Evolutionary conservation across 1,284 basidiomycete genomes (phyloP), one percentile per base, ranked within the genome.

Genomic region (Xerocomus nothofagi): DNA sequence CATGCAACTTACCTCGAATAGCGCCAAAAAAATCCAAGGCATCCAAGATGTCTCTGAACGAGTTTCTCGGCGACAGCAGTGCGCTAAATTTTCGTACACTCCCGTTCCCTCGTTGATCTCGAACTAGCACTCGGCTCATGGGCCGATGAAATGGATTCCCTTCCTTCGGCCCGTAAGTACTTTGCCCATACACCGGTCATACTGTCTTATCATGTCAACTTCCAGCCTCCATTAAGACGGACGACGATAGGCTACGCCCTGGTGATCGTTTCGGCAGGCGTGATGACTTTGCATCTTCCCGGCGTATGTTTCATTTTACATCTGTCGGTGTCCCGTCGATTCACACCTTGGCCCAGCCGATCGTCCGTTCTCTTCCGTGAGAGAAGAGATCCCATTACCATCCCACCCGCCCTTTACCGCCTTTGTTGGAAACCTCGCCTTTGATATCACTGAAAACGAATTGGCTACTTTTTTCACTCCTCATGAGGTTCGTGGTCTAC

Each of bases 301-400:
- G 84, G 62, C 71, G 86, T 88, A 63, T 63, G 83, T 71, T 44
- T 43, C 48, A 27, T 27, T 32, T 46, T 38, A 18, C 23, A 45
- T 37, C 46, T 51, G 21, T 45, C 23, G 33, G 29, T 44, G 46
- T 26, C 33, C 44, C 50, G 12, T 38, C 42, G 47, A 55, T 61
- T 55, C 45, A 57, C 42, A 23, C 9, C 37, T 34, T 41, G 47
- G 10, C 54, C 36, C 57, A 90, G 87, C 75, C 57, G 87, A 90
- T 71, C 81, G 84, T 66, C 71, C 63, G 29, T 63, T 71, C 49
- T 67, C 72, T 21, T 77, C 83, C 54, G 77, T 81, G 42, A 85
- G 94, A 55, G 93, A 95, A 65, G 96, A 99, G 68, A 76, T 98
- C 14, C 95, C 97, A 26, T 73, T 99, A 31, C 97, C 97, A n/a